phyloP scores from a whole-genome alignment of 331 rosid species.

The Malus hybrid region DNA sequence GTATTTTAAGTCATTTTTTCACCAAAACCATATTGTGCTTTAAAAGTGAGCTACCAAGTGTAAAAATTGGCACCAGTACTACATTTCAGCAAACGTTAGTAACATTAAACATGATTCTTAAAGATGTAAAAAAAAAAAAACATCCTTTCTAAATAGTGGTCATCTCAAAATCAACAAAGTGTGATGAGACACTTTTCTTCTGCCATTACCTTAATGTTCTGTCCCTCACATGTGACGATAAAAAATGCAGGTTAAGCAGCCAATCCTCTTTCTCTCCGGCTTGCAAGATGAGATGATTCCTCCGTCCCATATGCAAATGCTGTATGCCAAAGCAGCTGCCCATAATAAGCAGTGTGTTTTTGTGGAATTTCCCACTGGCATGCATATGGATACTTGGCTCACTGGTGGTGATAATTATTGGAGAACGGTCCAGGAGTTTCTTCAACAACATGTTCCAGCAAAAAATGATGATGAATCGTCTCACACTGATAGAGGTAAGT shows the following conservation, averaged over 20 bases:
- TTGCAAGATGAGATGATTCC: constrained; percentile 99
- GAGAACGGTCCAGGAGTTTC: constrained; percentile 70
- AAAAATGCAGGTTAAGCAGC: constrained; percentile 74
- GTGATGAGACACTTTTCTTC: not conserved
- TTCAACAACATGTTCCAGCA: constrained; percentile 50
- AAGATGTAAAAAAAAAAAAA: not conserved
- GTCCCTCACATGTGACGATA: not conserved
- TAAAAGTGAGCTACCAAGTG: not conserved
- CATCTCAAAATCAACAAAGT: not conserved
- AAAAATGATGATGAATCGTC: constrained; percentile 45
- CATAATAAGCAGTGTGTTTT: constrained; percentile 67
- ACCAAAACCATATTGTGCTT: not conserved
- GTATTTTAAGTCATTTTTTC: not conserved
- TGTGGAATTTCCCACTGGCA: constrained; percentile 82
- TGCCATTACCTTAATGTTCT: not conserved
- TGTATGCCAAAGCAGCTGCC: constrained; percentile 92
- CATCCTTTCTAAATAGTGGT: not conserved
- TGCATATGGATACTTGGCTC: constrained; percentile 99
- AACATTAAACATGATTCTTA: not conserved
- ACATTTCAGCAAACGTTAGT: not conserved
- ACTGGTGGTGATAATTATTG: constrained; percentile 89
- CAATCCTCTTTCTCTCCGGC: constrained; percentile 91
- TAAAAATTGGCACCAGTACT: not conserved
- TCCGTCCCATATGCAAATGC: constrained; percentile 75
- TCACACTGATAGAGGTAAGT: constrained; percentile 29